Percentiles rank a stretch among this genome's conserved stretches.
phyloP scores from a whole-genome alignment of 2,329 filamentous ascomycete species.

The Nemania bipapillata region DNA sequence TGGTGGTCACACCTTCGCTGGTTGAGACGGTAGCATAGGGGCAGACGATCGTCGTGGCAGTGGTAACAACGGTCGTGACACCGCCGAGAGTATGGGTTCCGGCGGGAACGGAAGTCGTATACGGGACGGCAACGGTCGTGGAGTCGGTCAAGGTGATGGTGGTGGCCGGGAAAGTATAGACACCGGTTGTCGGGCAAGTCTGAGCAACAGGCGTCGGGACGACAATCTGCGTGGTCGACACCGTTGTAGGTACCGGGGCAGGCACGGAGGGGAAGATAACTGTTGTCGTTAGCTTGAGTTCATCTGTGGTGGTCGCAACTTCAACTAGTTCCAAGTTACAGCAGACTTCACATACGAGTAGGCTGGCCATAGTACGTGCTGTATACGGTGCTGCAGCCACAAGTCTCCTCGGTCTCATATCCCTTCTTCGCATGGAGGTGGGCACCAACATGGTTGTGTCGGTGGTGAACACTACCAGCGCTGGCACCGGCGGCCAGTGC shows the following conservation, averaged over 20 bases:
- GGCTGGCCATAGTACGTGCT: conserved; percentile 74
- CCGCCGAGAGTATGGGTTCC: conserved; percentile 77
- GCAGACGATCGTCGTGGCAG: conserved; percentile 74
- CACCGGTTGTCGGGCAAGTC: conserved; percentile 72
- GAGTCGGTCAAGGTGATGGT: conserved; percentile 74
- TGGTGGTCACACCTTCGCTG: conserved; percentile 69
- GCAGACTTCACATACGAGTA: conserved; percentile 64
- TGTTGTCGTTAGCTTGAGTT: conserved; percentile 45
- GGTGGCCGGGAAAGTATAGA: conserved; percentile 79
- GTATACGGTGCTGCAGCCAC: conserved; percentile 79
- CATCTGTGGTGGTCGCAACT: not conserved
- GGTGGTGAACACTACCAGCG: conserved; percentile 67
- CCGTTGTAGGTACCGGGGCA: conserved; percentile 44
- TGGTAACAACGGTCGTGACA: conserved; percentile 75
- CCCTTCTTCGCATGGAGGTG: conserved; percentile 64
- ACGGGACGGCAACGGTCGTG: conserved; percentile 73
- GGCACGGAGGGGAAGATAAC: conserved; percentile 54
- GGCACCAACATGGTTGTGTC: conserved; percentile 69
- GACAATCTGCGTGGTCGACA: conserved; percentile 57
- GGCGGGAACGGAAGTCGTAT: conserved; percentile 68
- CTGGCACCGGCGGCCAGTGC: conserved; percentile 70
- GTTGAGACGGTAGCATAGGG: conserved; percentile 74
- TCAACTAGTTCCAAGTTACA: conserved; percentile 3
- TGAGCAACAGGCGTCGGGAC: conserved; percentile 65
- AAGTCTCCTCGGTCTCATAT: conserved; percentile 56